Evolutionary conservation across 1,284 basidiomycete species (phyloP), one percentile per base, ranked within the genome.

Genomic region (Papiliotrema fonsecae): DNA sequence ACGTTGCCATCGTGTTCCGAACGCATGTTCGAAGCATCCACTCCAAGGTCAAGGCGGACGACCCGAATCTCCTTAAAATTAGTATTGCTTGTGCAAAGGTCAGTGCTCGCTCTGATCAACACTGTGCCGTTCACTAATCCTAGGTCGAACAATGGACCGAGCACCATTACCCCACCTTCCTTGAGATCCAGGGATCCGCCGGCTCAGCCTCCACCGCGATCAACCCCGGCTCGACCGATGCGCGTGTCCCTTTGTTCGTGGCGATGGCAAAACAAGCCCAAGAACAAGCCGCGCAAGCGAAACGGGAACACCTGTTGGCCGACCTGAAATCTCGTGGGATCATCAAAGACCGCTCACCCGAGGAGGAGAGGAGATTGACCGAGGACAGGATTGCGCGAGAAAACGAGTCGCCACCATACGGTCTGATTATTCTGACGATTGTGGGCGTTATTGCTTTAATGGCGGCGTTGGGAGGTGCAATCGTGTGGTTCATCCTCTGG

Each of bases 131-230:
- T 9, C 4, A 37, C 42, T 32, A 16, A 45, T 41, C n/a, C 16
- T 69, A 92, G 87, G 88, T 96, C 67, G 90, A 94, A 61, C 82
- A 85, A 74, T 96, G 91, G 91, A 83, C 78, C 55, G 91, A 96
- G 72, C 85, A 83, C 62, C 79, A 90, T 74, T 93, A 87, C 74
- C 89, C 89, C 2, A 86, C 88, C 2, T 91, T 91, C 76, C 81
- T 92, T 46, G 59, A 75, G 13, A 65, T 88, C 57, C 41, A 49
- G 21, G 47, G 49, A 19, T 38, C 45, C 6, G 62, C 66, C 21
- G 66, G 70, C 28, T 60, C 61, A 24, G 65, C 72, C 19, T 64
- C 74, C 27, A 67, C 71, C 21, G 48, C 54, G 22, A 66, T 75
- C 54, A 55, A 73, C 16, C 76, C 79, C 61, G 69, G 78, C 61